Evolutionary conservation across 73 alveolate genomes (phyloP).

Genomic region (Paramecium sonneborni): DNA sequence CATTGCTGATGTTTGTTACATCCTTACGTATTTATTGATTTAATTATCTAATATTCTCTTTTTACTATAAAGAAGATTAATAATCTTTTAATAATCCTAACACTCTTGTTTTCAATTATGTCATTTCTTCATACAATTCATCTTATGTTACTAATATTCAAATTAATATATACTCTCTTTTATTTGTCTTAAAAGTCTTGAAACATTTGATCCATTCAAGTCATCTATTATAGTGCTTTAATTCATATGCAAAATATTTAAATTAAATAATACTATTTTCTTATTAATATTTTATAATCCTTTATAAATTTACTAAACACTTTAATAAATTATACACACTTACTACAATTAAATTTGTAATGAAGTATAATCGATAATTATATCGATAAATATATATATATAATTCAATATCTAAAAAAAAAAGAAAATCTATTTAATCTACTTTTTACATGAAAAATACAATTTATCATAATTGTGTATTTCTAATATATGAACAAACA

Average conservation of each 20-base stretch:
- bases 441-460: too few species aligned
- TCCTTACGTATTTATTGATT: constrained; percentile 27
- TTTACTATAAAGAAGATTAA: neutral
- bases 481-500: too few species aligned
- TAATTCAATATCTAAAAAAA: too few species aligned
- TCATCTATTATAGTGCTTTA: constrained; percentile 10
- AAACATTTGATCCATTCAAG: constrained; percentile 30
- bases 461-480: too few species aligned
- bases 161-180: neutral
- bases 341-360: too few species aligned
- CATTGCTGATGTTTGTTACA: constrained; percentile 7
- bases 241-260: neutral
- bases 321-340: too few species aligned
- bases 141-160: neutral
- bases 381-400: too few species aligned
- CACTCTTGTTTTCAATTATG: constrained; percentile 21
- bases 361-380: too few species aligned
- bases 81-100: constrained; percentile 43
- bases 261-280: too few species aligned
- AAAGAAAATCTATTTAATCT: too few species aligned
- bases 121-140: constrained; percentile 60
- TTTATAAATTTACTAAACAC: too few species aligned
- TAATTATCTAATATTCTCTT: constrained; percentile 32
- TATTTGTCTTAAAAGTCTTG: neutral
- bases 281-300: too few species aligned